phyloP scores from a whole-genome alignment of 495 filamentous ascomycete species.

The Staphylotrichum longicolle region DNA sequence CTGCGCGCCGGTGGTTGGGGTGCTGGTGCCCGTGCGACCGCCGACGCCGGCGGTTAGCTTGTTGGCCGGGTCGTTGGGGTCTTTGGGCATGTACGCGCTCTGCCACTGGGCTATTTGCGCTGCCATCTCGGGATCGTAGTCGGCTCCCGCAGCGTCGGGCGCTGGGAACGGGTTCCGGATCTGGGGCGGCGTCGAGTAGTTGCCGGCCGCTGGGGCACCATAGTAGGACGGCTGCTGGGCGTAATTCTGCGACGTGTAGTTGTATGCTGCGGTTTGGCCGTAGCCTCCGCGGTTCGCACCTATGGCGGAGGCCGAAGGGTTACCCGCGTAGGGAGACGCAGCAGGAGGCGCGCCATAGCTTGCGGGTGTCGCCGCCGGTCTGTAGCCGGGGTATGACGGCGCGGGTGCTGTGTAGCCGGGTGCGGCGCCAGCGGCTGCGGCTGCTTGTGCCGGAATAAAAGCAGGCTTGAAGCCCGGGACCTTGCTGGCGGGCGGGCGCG shows the following conservation, averaged over 20 bases:
- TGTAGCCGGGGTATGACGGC: slow-evolving; percentile 30
- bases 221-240: slow-evolving; percentile 35
- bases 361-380: slow-evolving; percentile 35
- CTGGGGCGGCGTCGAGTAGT: slow-evolving; percentile 60
- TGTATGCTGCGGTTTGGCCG: slow-evolving; percentile 39
- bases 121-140: slow-evolving; percentile 78
- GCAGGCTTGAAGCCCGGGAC: slow-evolving; percentile 58
- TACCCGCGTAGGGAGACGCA: slow-evolving; percentile 35
- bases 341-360: slow-evolving; percentile 41
- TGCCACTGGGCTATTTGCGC: slow-evolving; percentile 97
- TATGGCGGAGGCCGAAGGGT: slow-evolving; percentile 33
- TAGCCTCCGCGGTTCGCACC: slow-evolving; percentile 33
- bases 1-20: slow-evolving; percentile 28
- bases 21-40: slow-evolving; percentile 17
- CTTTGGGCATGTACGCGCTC: slow-evolving; percentile 74
- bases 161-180: slow-evolving; percentile 86
- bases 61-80: slow-evolving; percentile 36
- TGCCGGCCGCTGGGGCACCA: slow-evolving; percentile 29
- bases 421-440: slow-evolving; percentile 12
- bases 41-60: slow-evolving; percentile 32
- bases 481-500: slow-evolving; percentile 72
- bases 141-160: slow-evolving; percentile 51
- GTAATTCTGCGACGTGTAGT: slow-evolving; percentile 44
- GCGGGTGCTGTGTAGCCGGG: slow-evolving; percentile 34
- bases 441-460: slow-evolving; percentile 44